phyloP scores from a whole-genome alignment of 305 asterid species.

The Fraxinus ornus region DNA sequence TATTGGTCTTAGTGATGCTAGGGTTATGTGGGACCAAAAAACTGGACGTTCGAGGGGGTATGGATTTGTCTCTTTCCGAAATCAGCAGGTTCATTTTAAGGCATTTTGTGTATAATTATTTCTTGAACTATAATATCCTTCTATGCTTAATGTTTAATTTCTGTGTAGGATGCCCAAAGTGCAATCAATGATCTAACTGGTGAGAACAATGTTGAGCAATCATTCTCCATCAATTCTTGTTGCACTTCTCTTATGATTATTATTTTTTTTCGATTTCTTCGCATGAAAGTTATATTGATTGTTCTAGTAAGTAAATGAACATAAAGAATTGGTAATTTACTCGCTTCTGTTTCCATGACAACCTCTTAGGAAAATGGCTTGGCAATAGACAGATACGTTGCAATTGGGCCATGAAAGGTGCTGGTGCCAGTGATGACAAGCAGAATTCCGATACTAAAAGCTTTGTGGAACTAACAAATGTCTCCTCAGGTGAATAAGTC shows the following conservation, averaged over 20 bases:
- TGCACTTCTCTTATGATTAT: neutral
- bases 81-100: constrained; percentile 59
- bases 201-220: constrained; percentile 34
- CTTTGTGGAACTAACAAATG: constrained; percentile 74
- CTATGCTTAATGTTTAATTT: constrained; percentile 1
- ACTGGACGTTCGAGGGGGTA: constrained; percentile 94
- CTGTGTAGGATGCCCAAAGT: constrained; percentile 78
- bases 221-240: neutral
- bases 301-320: constrained; percentile 1
- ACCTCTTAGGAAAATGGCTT: constrained; percentile 78
- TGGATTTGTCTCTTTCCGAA: constrained; percentile 93
- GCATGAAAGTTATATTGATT: neutral
- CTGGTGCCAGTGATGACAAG: constrained; percentile 69
- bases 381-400: constrained; percentile 97
- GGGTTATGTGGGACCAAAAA: constrained; percentile 97
- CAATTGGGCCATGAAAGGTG: constrained; percentile 97
- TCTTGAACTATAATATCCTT: constrained; percentile 7
- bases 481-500: constrained; percentile 59
- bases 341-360: constrained; percentile 12
- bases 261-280: neutral
- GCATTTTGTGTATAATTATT: constrained; percentile 13
- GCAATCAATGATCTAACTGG: constrained; percentile 92
- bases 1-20: constrained; percentile 68
- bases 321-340: constrained; percentile 3
- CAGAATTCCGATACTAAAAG: constrained; percentile 71